Evolutionary conservation across 2,329 filamentous ascomycete species (phyloP), one percentile per base, ranked within the genome.

Genomic region (Xylariaceae sp.): DNA sequence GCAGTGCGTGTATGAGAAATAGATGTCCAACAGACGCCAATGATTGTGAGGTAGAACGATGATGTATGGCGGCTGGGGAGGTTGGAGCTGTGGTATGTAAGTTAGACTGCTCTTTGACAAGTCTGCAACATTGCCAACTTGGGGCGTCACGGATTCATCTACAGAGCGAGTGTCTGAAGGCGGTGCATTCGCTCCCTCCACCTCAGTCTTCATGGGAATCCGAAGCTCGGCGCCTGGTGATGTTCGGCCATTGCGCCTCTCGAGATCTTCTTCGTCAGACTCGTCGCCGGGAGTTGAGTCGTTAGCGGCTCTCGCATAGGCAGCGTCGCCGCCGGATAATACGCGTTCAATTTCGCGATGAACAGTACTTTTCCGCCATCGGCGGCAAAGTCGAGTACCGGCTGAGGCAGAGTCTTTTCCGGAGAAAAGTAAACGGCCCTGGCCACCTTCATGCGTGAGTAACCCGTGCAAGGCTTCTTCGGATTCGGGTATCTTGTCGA

Each of bases 1-100:
- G 46, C 79, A 82, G 63, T 90, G 85, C 0, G 84, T 88, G 58
- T 88, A 89, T 1, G 85, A 80, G 52, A 89, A 87, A 63, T 89
- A 90, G 5, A 86, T 75, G 56, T 90, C 85, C 36, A 90, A 69
- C 4, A 90, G 73, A 2, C 76, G 72, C 71, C 75, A 83, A 62
- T 76, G 80, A 59, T 80, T 76, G 14, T 66, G 61, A 14, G 76
- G 82, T 0, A 86, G 68, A 35, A 30, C 14, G 10, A 47, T 12
- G 11, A 35, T 27, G 5, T 35, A 39, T 12, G 32, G 39, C 15
- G 14, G 41, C 15, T 19, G 42, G 7, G 5, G 32, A 14, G 15
- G 44, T 12, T 35, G n/a, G 39, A 40, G 42, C 33, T 33, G 30
- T 32, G 41, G 38, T n/a, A 40, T 32, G 22, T 46, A 17, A 1